Conservation (phyloP, 495 filamentous ascomycete species). For the Hypomontagnella submonticulosa region DNA sequence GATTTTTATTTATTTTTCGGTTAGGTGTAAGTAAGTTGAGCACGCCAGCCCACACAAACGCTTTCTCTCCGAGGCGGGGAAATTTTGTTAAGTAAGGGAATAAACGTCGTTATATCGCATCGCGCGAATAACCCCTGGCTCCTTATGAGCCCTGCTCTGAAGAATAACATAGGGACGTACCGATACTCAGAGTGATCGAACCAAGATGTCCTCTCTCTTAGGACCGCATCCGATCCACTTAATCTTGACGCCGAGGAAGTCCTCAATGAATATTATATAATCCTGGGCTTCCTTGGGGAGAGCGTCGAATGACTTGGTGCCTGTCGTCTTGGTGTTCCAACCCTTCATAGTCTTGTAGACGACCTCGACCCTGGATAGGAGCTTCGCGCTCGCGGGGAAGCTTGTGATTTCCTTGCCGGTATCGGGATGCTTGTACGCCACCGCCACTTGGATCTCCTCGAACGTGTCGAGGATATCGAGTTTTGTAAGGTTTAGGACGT, state of each 20-base stretch:
- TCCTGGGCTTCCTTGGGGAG: constrained; percentile 78
- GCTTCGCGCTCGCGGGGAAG: constrained; percentile 53
- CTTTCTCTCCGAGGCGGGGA: too few species aligned
- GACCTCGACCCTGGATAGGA: constrained; percentile 60
- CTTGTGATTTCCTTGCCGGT: constrained; percentile 47
- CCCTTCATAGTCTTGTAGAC: constrained; percentile 81
- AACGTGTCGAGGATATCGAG: constrained; percentile 89
- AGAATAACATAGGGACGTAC: too few species aligned
- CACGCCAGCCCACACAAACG: too few species aligned
- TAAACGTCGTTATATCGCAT: too few species aligned
- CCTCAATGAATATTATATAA: constrained; percentile 79
- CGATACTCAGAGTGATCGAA: constrained; percentile 6
- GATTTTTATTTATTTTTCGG: not conserved
- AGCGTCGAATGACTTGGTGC: constrained; percentile 59
- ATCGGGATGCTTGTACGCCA: constrained; percentile 69
- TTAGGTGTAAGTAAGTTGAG: not conserved
- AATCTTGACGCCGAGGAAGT: constrained; percentile 74
- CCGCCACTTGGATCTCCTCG: constrained; percentile 79
- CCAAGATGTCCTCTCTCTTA: constrained; percentile 64
- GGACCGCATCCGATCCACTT: constrained; percentile 86
- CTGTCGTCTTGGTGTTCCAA: constrained; percentile 76
- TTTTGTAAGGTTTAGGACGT: constrained; percentile 30
- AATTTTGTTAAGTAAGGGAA: too few species aligned
- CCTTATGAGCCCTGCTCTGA: not conserved
- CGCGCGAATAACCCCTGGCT: not conserved